A percentile compares a stretch with the other conserved stretches of the same genome.
Conservation (phyloP, 2,329 filamentous ascomycete species). For the Cytospora paraplurivora region DNA sequence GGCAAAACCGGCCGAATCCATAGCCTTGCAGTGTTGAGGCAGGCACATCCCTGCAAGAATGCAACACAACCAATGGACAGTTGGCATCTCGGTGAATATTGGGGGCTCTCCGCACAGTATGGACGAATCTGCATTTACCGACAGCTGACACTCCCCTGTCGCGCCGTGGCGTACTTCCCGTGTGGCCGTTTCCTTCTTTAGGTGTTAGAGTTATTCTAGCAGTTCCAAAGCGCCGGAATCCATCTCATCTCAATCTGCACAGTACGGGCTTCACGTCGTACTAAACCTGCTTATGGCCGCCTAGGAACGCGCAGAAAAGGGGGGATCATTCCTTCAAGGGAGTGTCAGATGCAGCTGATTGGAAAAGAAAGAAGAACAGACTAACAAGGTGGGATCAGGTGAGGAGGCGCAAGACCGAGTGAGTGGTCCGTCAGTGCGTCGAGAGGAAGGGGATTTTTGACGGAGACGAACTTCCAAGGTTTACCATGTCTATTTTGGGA, state of each 20-base stretch:
- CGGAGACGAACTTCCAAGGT: not conserved
- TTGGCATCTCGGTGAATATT: not conserved
- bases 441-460: not conserved
- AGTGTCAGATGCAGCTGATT: conserved; percentile 1
- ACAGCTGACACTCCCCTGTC: not conserved
- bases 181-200: not conserved
- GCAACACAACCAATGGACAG: not conserved
- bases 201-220: conserved; percentile 2
- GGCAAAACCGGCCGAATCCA: not conserved
- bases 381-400: not conserved
- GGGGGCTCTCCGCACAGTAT: not conserved
- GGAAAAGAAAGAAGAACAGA: not conserved
- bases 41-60: not conserved
- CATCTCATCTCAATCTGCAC: not conserved
- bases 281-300: conserved; percentile 15
- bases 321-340: not conserved
- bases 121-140: not conserved
- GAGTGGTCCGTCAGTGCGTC: not conserved
- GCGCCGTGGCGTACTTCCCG: not conserved
- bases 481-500: not conserved
- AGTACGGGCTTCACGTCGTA: conserved; percentile 10
- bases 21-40: not conserved
- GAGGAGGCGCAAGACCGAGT: not conserved
- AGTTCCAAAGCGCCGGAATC: conserved; percentile 16
- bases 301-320: conserved; percentile 10